These are phyloP conservation scores for Crataegus laevigata DNA, from an alignment of 306 rosid genomes.

Conservation along the genomic window DNA sequence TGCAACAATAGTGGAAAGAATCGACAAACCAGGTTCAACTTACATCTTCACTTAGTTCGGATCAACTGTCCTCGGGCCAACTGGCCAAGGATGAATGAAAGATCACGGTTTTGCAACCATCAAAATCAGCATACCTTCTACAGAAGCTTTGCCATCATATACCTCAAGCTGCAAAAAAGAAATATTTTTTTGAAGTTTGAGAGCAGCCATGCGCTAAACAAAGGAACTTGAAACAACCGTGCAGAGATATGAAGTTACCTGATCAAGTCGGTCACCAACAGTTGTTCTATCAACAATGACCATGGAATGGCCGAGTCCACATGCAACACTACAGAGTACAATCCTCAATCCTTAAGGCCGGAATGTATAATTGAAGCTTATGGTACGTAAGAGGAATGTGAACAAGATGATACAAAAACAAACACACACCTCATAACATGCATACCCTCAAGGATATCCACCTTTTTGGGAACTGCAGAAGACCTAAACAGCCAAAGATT, in stretches of 20 bases:
- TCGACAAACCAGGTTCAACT: conserved; percentile 8
- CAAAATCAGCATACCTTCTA: conserved; percentile 55
- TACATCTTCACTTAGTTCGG: not conserved
- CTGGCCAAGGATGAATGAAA: not conserved
- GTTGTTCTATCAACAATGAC: conserved; percentile 72
- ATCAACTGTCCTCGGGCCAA: not conserved
- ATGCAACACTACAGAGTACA: conserved; percentile 64
- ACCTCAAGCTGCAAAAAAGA: conserved; percentile 61
- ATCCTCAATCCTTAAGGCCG: conserved; percentile 14
- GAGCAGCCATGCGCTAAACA: not conserved
- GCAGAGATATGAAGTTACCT: conserved; percentile 37
- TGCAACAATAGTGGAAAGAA: conserved; percentile 20
- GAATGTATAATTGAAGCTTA: not conserved
- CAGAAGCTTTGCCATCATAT: conserved; percentile 69
- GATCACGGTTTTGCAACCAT: conserved; percentile 1
- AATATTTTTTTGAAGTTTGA: not conserved
- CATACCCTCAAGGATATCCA: conserved; percentile 90
- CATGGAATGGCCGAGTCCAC: conserved; percentile 89
- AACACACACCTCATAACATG: conserved; percentile 65
- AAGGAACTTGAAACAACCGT: not conserved
- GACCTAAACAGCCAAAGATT: conserved; percentile 43
- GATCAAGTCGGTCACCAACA: conserved; percentile 69
- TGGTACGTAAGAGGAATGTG: not conserved
- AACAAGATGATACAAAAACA: not conserved
- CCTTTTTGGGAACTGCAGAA: conserved; percentile 89